Conservation (phyloP, 1,139 yeast genomes). For the Protomyces macrosporus region DNA sequence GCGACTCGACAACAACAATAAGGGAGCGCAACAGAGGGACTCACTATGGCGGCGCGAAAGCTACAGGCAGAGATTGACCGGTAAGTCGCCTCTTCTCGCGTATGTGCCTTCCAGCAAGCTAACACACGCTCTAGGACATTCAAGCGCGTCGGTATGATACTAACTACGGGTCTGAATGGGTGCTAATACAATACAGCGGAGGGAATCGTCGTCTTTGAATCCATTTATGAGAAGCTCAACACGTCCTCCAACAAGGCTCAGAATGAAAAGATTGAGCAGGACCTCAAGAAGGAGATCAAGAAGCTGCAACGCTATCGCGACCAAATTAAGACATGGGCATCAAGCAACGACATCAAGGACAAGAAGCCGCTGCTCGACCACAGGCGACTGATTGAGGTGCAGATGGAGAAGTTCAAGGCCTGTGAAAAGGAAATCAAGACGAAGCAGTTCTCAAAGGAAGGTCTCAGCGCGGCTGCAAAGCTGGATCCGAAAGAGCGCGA, state of each 20-base stretch:
- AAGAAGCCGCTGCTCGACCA: constrained; percentile 76
- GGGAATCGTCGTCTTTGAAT: constrained; percentile 84
- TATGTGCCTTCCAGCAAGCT: not conserved
- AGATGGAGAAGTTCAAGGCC: constrained; percentile 95
- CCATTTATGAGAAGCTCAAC: constrained; percentile 77
- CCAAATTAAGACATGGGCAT: constrained; percentile 91
- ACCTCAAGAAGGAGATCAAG: constrained; percentile 91
- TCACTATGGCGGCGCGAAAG: constrained; percentile 59
- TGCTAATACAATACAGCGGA: constrained; percentile 21
- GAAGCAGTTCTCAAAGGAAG: constrained; percentile 92
- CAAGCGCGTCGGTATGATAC: constrained; percentile 19
- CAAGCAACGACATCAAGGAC: constrained; percentile 87
- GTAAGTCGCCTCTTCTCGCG: constrained; percentile 35
- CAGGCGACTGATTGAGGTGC: constrained; percentile 76
- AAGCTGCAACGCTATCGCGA: constrained; percentile 91
- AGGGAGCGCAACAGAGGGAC: too few relatives aligned
- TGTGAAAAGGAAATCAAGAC: constrained; percentile 93
- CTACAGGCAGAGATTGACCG: constrained; percentile 80
- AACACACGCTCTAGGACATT: constrained; percentile 2
- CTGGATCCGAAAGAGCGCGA: constrained; percentile 77
- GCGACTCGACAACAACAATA: too few relatives aligned
- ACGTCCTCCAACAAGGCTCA: constrained; percentile 79
- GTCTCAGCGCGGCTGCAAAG: constrained; percentile 63
- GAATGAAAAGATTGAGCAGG: constrained; percentile 87
- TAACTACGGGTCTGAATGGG: not conserved